phyloP scores from a whole-genome alignment of 108 stramenopile genomes.

The Nitzschia sp. region DNA sequence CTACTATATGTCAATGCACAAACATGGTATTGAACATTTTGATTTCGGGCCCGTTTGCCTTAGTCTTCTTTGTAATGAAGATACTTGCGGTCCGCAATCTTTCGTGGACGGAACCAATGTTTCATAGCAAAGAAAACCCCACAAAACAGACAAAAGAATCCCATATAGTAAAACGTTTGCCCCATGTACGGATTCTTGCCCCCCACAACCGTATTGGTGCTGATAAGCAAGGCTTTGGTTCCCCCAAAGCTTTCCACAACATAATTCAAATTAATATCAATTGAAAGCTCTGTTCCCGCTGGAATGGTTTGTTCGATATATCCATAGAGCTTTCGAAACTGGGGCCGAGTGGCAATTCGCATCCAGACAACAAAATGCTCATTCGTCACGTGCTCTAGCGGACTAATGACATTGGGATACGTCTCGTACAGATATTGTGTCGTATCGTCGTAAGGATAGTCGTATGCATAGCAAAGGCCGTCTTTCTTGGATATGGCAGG shows the following conservation, averaged over 20 bases:
- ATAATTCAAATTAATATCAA: constrained; percentile 87
- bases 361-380: constrained; percentile 99
- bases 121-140: constrained; percentile 86
- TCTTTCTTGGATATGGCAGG: constrained; percentile 56
- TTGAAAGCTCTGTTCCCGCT: constrained; percentile 62
- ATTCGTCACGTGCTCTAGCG: constrained; percentile 91
- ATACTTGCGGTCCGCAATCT: constrained; percentile 88
- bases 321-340: constrained; percentile 98
- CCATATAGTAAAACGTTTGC: constrained; percentile 79
- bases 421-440: constrained; percentile 88
- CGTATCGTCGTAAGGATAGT: constrained; percentile 85
- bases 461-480: constrained; percentile 76
- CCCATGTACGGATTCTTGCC: constrained; percentile 91
- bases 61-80: constrained; percentile 88
- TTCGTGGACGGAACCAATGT: constrained; percentile 79
- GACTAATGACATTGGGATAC: constrained; percentile 75
- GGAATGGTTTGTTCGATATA: constrained; percentile 86
- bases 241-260: constrained; percentile 86
- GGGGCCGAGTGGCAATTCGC: constrained; percentile 90
- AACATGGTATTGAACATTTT: too few species aligned
- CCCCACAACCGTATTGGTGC: constrained; percentile 84
- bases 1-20: too few species aligned
- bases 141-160: constrained; percentile 68
- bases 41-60: too few species aligned
- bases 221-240: constrained; percentile 85